These are phyloP conservation scores for Cystofilobasidium macerans DNA, from an alignment of 768 basidiomycete genomes.

Conservation along the genomic window DNA sequence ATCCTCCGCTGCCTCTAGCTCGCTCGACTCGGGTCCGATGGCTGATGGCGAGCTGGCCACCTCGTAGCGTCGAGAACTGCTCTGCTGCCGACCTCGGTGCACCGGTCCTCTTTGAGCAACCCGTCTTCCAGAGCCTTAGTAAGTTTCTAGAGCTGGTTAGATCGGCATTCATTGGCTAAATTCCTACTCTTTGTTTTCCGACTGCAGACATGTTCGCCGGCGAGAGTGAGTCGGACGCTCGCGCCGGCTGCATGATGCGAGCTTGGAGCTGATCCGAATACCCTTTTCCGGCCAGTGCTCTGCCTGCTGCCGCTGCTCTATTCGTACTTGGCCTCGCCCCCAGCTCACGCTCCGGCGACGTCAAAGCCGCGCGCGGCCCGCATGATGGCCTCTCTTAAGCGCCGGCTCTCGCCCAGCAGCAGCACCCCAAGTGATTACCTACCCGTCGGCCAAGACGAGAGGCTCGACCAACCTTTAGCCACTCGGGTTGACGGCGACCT, in stretches of 20 bases:
- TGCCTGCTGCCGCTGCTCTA: conserved; percentile 77
- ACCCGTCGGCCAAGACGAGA: conserved; percentile 4
- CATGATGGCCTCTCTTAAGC: neutral
- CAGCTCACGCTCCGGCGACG: neutral
- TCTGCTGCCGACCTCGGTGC: conserved; percentile 49
- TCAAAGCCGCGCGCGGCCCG: neutral
- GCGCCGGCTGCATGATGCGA: no score
- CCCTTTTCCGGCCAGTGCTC: conserved; percentile 35
- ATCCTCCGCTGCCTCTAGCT: neutral
- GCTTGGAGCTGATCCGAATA: neutral
- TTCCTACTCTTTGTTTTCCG: conserved; percentile 17
- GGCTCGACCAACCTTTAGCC: neutral
- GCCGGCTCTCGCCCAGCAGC: neutral
- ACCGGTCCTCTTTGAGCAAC: conserved; percentile 79
- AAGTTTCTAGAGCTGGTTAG: conserved; percentile 45
- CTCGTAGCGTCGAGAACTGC: conserved; percentile 66
- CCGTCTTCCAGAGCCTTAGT: conserved; percentile 72
- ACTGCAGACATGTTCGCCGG: conserved; percentile 23
- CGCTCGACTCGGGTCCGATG: neutral
- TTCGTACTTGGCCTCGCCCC: conserved; percentile 48
- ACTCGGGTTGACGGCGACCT: conserved; percentile 10
- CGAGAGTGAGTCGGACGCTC: conserved; percentile 48
- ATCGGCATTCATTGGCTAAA: neutral
- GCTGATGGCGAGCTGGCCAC: neutral
- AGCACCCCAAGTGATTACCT: neutral